Percentiles rank a stretch among this genome's conserved stretches.
phyloP scores from a whole-genome alignment of 805 yeast species.

The Candida germanica region DNA sequence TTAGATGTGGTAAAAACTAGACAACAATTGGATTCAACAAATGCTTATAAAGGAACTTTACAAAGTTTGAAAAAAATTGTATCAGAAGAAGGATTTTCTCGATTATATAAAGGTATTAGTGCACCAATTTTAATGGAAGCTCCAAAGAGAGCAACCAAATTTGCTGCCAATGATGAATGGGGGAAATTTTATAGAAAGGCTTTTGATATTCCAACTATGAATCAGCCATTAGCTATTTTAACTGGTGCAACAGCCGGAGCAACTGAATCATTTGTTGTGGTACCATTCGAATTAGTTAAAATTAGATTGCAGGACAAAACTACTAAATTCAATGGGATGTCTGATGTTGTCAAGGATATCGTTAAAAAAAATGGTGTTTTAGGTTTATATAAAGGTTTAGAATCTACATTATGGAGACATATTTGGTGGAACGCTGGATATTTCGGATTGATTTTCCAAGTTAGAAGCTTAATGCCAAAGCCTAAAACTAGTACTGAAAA shows the following conservation, averaged over 20 bases:
- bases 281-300: slow-evolving; percentile 94
- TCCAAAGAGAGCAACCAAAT: slow-evolving; percentile 97
- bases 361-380: slow-evolving; percentile 72
- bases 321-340: slow-evolving; percentile 78
- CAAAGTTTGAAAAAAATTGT: slow-evolving; percentile 84
- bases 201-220: slow-evolving; percentile 69
- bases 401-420: slow-evolving; percentile 97
- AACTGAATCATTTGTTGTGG: slow-evolving; percentile 92
- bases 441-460: slow-evolving; percentile 91
- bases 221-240: slow-evolving; percentile 78
- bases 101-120: slow-evolving; percentile 88
- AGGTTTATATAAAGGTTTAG: slow-evolving; percentile 91
- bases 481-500: slow-evolving; percentile 69
- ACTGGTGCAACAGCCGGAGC: slow-evolving; percentile 99
- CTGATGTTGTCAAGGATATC: slow-evolving; percentile 74
- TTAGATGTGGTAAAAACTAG: slow-evolving; percentile 96
- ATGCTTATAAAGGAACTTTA: slow-evolving; percentile 77
- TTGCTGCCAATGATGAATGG: slow-evolving; percentile 97
- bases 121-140: slow-evolving; percentile 99
- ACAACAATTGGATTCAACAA: slow-evolving; percentile 69
- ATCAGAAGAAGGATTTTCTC: slow-evolving; percentile 76
- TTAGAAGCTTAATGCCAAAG: slow-evolving; percentile 73
- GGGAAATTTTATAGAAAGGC: slow-evolving; percentile 72
- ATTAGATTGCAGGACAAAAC: slow-evolving; percentile 89
- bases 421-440: slow-evolving; percentile 97